Conservation (phyloP, 1,284 basidiomycete species). For the Cryptococcus wingfieldii region DNA sequence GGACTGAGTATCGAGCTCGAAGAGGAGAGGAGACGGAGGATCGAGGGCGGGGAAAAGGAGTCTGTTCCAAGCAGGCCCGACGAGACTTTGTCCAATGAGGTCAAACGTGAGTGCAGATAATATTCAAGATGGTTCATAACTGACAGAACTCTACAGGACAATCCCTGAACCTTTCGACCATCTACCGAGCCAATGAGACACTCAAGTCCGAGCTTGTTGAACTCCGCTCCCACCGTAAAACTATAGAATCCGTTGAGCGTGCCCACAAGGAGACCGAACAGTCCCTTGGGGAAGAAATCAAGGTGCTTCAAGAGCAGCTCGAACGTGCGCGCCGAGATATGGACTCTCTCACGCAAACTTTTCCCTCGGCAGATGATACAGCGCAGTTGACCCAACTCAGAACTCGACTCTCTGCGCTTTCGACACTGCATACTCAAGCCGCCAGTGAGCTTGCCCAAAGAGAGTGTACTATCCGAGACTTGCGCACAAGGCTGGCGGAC, state of each 20-base stretch:
- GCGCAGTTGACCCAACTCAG: conserved; percentile 22
- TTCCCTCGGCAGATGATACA: conserved; percentile 21
- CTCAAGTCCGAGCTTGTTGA: conserved; percentile 38
- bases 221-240: conserved; percentile 39
- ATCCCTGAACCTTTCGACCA: conserved; percentile 29
- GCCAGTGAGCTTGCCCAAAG: conserved; percentile 29
- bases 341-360: conserved; percentile 43
- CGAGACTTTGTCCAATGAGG: conserved; percentile 25
- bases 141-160: conserved; percentile 26
- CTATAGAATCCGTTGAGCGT: conserved; percentile 32
- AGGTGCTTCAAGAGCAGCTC: conserved; percentile 35
- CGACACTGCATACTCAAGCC: conserved; percentile 31
- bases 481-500: conserved; percentile 28
- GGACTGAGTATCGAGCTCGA: conserved; percentile 42
- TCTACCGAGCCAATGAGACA: conserved; percentile 29
- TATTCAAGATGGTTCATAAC: neutral
- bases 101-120: conserved; percentile 31
- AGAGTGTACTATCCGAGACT: conserved; percentile 25
- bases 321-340: conserved; percentile 43
- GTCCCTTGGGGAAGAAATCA: conserved; percentile 32
- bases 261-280: conserved; percentile 30
- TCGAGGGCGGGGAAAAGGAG: conserved; percentile 20
- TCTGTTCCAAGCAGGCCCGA: conserved; percentile 10
- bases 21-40: conserved; percentile 25
- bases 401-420: conserved; percentile 34